These are phyloP conservation scores for Golubevia sp. DNA, from an alignment of 1,284 basidiomycete genomes.

Conservation along the genomic window DNA sequence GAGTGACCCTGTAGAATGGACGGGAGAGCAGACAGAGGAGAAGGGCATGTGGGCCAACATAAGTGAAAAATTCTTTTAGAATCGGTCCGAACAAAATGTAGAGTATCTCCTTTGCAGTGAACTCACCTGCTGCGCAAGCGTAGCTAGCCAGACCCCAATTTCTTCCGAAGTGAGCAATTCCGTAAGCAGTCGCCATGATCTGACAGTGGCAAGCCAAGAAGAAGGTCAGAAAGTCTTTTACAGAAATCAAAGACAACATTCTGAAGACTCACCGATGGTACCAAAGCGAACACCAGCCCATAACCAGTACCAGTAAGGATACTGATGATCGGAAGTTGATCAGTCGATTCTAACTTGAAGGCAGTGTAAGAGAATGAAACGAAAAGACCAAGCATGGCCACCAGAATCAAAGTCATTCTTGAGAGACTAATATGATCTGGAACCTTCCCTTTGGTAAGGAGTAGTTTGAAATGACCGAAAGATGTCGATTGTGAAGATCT, in stretches of 20 bases:
- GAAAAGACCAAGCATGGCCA: constrained; percentile 7
- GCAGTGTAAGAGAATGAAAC: constrained; percentile 11
- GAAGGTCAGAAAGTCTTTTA: too few relatives aligned
- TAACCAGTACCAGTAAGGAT: constrained; percentile 12
- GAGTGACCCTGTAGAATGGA: too few relatives aligned
- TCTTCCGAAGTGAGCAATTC: constrained; percentile 14
- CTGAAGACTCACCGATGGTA: constrained; percentile 6
- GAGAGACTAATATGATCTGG: constrained; percentile 2
- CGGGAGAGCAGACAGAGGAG: too few relatives aligned
- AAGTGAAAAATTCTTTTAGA: too few relatives aligned
- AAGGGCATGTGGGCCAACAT: too few relatives aligned
- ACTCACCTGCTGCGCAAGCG: constrained; percentile 13
- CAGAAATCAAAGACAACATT: too few relatives aligned
- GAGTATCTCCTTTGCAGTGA: too few relatives aligned
- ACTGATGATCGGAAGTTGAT: constrained; percentile 7
- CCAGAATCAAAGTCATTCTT: constrained; percentile 14
- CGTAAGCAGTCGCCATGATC: constrained; percentile 9
- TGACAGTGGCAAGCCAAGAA: too few relatives aligned
- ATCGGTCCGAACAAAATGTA: too few relatives aligned
- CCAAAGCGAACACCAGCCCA: constrained; percentile 17
- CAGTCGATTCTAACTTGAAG: constrained; percentile 1
- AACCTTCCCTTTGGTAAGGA: neutral
- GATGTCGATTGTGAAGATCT: too few relatives aligned
- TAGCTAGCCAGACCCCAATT: constrained; percentile 20
- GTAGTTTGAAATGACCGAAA: neutral